A percentile compares a stretch with the other conserved stretches of the same genome.
Conservation (phyloP, 2,329 filamentous ascomycete species). For the Aspergillus versicolor region DNA sequence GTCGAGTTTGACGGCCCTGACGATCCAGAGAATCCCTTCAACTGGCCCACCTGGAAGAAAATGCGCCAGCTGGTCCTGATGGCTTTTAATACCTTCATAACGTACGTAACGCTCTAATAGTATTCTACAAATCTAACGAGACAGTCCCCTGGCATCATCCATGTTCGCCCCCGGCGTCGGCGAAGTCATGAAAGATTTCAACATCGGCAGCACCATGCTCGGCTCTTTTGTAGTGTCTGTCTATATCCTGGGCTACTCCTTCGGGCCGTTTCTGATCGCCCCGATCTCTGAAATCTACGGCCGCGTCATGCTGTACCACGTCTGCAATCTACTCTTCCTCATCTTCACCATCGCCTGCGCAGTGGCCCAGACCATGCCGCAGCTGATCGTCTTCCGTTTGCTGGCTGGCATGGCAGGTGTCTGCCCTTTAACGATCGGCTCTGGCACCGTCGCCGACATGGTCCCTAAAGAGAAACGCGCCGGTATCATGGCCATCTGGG, state of each 20-base stretch:
- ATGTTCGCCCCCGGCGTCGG: slow-evolving; percentile 38
- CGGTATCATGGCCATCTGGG: slow-evolving; percentile 55
- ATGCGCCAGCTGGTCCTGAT: too few species aligned
- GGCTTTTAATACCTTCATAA: too few species aligned
- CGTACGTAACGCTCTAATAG: too few species aligned
- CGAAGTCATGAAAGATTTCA: slow-evolving; percentile 19
- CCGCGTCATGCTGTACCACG: slow-evolving; percentile 55
- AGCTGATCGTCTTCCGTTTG: slow-evolving; percentile 63
- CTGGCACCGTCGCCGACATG: slow-evolving; percentile 66
- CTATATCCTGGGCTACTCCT: slow-evolving; percentile 58
- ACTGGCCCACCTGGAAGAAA: too few species aligned
- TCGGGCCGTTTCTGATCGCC: slow-evolving; percentile 59
- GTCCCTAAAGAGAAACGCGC: slow-evolving; percentile 58
- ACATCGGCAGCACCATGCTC: slow-evolving; percentile 13
- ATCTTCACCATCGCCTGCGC: slow-evolving; percentile 66
- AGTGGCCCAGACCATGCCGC: slow-evolving; percentile 53
- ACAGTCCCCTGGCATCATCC: slow-evolving; percentile 24
- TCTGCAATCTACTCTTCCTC: slow-evolving; percentile 60
- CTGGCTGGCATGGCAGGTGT: slow-evolving; percentile 63
- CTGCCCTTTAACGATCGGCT: slow-evolving; percentile 63
- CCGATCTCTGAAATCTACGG: slow-evolving; percentile 66
- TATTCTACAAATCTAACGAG: too few species aligned
- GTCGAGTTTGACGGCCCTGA: too few species aligned
- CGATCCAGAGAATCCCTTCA: too few species aligned
- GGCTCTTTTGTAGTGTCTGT: slow-evolving; percentile 52